A percentile compares a stretch with the other conserved stretches of the same genome.
phyloP scores from a whole-genome alignment of 1,284 basidiomycete species.

The Sporisorium reilianum region DNA sequence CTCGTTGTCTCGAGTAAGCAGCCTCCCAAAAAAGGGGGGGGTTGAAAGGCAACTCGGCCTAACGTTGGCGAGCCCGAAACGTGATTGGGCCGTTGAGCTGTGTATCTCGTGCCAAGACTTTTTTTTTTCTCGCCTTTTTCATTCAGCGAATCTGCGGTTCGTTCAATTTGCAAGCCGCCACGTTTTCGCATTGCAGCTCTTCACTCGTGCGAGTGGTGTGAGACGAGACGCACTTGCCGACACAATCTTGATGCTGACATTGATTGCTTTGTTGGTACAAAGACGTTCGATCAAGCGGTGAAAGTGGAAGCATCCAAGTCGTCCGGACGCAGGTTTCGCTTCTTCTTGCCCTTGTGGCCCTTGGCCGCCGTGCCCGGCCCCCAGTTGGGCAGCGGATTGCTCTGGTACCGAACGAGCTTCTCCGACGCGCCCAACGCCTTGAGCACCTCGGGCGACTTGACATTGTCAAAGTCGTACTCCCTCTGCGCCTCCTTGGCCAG shows the following conservation, averaged over 20 bases:
- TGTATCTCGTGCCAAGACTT: not conserved
- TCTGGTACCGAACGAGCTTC: conserved; percentile 79
- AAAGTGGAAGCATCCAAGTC: conserved; percentile 18
- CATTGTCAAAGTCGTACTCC: conserved; percentile 48
- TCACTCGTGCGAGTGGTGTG: not conserved
- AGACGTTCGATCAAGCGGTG: not conserved
- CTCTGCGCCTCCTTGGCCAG: conserved; percentile 73
- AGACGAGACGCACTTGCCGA: too few relatives aligned
- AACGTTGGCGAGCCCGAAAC: not conserved
- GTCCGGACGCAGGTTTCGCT: conserved; percentile 45
- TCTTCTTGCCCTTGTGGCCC: conserved; percentile 57
- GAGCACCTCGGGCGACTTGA: conserved; percentile 36
- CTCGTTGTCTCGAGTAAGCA: too few relatives aligned
- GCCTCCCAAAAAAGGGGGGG: too few relatives aligned
- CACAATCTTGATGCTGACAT: not conserved
- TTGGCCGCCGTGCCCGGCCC: conserved; percentile 75
- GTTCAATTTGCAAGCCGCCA: not conserved
- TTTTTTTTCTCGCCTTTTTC: not conserved
- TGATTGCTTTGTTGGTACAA: not conserved
- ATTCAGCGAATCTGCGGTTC: not conserved
- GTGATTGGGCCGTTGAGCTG: not conserved
- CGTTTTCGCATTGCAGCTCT: not conserved
- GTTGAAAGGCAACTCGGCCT: not conserved
- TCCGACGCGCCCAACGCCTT: conserved; percentile 30
- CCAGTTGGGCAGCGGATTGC: conserved; percentile 91